These are phyloP conservation scores for Cantharellus anzutake DNA, from an alignment of 768 basidiomycete species.

Conservation along the genomic window DNA sequence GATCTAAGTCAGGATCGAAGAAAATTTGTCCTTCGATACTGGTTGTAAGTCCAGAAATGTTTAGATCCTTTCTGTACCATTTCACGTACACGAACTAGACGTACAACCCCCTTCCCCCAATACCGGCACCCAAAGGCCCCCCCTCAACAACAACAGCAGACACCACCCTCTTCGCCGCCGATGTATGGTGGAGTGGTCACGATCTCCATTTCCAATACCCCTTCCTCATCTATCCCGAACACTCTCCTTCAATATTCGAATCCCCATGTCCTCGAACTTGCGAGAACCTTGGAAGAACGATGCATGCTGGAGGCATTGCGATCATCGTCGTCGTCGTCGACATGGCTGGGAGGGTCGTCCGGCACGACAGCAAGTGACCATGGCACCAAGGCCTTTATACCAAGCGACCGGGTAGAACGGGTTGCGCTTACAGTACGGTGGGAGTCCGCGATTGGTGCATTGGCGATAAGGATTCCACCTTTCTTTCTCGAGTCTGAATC, in stretches of 20 bases:
- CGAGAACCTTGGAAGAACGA: slow-evolving; percentile 10
- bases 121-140: slow-evolving; percentile 10
- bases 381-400: slow-evolving; percentile 23
- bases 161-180: slow-evolving; percentile 13
- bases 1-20: slow-evolving; percentile 51
- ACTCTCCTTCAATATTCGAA: background rate
- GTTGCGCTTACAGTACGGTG: slow-evolving; percentile 52
- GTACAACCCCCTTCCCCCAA: slow-evolving; percentile 10
- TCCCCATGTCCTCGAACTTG: slow-evolving; percentile 9
- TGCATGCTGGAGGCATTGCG: slow-evolving; percentile 2
- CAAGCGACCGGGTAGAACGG: slow-evolving; percentile 47
- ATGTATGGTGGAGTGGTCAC: slow-evolving; percentile 51
- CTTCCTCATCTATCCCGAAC: background rate
- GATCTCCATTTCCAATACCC: slow-evolving; percentile 35
- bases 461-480: slow-evolving; percentile 37
- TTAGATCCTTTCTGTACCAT: background rate
- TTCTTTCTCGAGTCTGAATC: slow-evolving; percentile 24
- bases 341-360: background rate
- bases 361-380: slow-evolving; percentile 17
- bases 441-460: slow-evolving; percentile 51
- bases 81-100: background rate
- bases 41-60: slow-evolving; percentile 37
- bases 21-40: slow-evolving; percentile 59
- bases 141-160: background rate
- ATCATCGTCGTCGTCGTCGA: background rate